Conservation (phyloP, 305 asterid species). For the Andrographis paniculata region DNA sequence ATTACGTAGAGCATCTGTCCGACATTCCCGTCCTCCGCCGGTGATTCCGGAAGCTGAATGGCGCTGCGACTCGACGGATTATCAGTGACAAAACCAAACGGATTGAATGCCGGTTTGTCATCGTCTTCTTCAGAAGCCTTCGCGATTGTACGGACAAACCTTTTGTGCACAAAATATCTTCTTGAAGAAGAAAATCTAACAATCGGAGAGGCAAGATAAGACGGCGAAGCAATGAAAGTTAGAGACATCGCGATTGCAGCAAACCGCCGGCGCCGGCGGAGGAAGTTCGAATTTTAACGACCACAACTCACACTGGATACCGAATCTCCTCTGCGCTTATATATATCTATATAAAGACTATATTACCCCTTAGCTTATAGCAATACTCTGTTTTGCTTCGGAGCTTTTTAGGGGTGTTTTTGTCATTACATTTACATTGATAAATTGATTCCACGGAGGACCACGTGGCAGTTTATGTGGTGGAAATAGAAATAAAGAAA, state of each 20-base stretch:
- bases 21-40: constrained; percentile 96
- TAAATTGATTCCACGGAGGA: no score
- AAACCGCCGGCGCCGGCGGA: constrained; percentile 32
- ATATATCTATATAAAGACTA: background rate
- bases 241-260: constrained; percentile 36
- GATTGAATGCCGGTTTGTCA: constrained; percentile 67
- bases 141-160: constrained; percentile 28
- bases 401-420: no score
- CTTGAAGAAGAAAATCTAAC: constrained; percentile 20
- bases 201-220: constrained; percentile 23
- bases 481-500: no score
- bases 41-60: constrained; percentile 85
- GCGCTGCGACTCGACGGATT: constrained; percentile 89
- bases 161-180: constrained; percentile 21
- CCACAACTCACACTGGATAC: constrained; percentile 43
- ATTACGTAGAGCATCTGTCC: constrained; percentile 90
- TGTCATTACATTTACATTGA: no score
- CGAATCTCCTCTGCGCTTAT: constrained; percentile 17
- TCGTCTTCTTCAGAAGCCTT: constrained; percentile 63
- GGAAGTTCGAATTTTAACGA: constrained; percentile 38
- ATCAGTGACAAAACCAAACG: constrained; percentile 92
- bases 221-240: constrained; percentile 37
- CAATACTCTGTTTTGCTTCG: background rate
- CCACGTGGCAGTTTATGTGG: no score
- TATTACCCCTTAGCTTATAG: background rate